A percentile compares a stretch with the other conserved stretches of the same genome.
Evolutionary conservation across 371 early-diverging fungal species (phyloP).

Genomic region (Mucor velutinosus): DNA sequence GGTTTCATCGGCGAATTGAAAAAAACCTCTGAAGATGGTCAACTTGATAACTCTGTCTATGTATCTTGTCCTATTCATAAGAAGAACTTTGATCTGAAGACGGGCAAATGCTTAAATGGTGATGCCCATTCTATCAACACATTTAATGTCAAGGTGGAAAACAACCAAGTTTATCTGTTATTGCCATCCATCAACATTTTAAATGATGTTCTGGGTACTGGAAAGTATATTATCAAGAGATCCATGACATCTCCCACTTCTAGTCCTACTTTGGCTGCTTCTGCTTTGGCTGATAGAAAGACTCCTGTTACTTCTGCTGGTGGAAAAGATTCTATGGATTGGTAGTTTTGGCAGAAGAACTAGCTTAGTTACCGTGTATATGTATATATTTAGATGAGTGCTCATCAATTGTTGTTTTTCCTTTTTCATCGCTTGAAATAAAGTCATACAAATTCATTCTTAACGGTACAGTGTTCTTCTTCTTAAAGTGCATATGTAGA

Average conservation of each 20-base stretch:
- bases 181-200: conserved; percentile 52
- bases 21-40: conserved; percentile 14
- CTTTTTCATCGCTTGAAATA: too few relatives aligned
- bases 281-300: background rate
- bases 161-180: conserved; percentile 45
- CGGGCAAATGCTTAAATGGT: conserved; percentile 53
- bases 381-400: background rate
- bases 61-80: conserved; percentile 75
- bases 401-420: too few relatives aligned
- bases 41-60: conserved; percentile 34
- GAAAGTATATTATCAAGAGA: conserved; percentile 47
- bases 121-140: conserved; percentile 50
- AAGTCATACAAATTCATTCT: too few relatives aligned
- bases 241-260: conserved; percentile 6
- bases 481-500: too few relatives aligned
- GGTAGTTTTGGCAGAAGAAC: background rate
- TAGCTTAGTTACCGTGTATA: background rate
- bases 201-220: conserved; percentile 53
- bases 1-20: conserved; percentile 57
- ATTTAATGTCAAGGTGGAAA: conserved; percentile 57
- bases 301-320: background rate
- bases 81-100: conserved; percentile 63
- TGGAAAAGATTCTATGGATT: background rate
- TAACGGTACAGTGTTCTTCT: too few relatives aligned
- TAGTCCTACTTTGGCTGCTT: background rate